Conservation (phyloP, 2,329 filamentous ascomycete genomes). For the Westerdykella ornata region DNA sequence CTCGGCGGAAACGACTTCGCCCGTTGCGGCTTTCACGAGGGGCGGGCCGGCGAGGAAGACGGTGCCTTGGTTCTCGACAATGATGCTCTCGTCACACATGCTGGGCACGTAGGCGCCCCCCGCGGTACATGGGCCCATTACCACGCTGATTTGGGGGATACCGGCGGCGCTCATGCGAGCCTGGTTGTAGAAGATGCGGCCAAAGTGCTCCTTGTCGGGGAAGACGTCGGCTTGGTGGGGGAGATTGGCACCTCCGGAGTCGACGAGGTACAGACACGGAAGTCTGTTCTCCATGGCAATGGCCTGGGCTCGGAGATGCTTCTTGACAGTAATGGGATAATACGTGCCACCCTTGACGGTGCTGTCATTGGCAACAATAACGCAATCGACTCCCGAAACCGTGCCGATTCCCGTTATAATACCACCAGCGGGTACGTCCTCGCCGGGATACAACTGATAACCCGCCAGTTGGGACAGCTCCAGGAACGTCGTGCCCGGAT, state of each 20-base stretch:
- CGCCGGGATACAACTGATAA: slow-evolving; percentile 75
- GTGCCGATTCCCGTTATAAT: slow-evolving; percentile 90
- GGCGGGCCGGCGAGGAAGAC: slow-evolving; percentile 95
- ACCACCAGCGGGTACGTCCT: slow-evolving; percentile 80
- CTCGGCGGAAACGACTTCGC: slow-evolving; percentile 83
- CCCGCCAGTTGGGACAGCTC: slow-evolving; percentile 92
- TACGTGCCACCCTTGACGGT: slow-evolving; percentile 97
- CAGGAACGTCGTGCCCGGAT: slow-evolving; percentile 82
- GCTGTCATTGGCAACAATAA: slow-evolving; percentile 92
- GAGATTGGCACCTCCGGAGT: slow-evolving; percentile 90
- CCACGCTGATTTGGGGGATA: slow-evolving; percentile 88
- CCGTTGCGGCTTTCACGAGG: slow-evolving; percentile 91
- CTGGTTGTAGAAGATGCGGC: slow-evolving; percentile 97
- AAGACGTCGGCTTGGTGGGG: slow-evolving; percentile 95
- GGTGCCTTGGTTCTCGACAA: slow-evolving; percentile 90
- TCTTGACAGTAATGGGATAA: slow-evolving; percentile 95
- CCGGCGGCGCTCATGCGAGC: slow-evolving; percentile 83
- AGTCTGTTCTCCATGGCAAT: slow-evolving; percentile 80
- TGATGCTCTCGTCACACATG: slow-evolving; percentile 97
- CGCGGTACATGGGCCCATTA: slow-evolving; percentile 96
- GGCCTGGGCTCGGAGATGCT: slow-evolving; percentile 86
- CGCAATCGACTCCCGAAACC: slow-evolving; percentile 83
- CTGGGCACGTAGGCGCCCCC: slow-evolving; percentile 93
- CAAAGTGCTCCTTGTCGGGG: slow-evolving; percentile 89
- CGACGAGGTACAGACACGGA: slow-evolving; percentile 89